A percentile compares a stretch with the other conserved stretches of the same genome.
phyloP scores from a whole-genome alignment of 345 rosid species.

The Eucalyptus melliodora region DNA sequence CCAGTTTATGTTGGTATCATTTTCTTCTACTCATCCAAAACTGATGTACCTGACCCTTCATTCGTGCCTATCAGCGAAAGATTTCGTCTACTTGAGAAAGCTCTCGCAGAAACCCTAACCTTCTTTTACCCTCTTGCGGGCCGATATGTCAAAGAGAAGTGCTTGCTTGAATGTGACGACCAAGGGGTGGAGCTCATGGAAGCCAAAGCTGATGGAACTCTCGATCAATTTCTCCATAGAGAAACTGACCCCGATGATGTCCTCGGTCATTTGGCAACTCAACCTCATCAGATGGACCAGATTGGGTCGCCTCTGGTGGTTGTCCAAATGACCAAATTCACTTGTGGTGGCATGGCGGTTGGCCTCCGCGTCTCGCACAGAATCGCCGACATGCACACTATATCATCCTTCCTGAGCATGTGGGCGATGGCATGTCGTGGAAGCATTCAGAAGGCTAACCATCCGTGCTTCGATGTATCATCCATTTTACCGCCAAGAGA shows the following conservation, averaged over 20 bases:
- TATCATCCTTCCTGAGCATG: not conserved
- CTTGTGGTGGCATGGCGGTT: conserved; percentile 7
- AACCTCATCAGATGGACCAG: not conserved
- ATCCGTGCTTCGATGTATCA: not conserved
- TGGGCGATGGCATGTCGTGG: conserved; percentile 8
- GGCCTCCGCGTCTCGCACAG: not conserved
- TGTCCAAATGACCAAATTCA: conserved; percentile 3
- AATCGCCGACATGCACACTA: conserved; percentile 3
- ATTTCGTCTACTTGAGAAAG: conserved; percentile 12
- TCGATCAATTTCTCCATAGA: not conserved
- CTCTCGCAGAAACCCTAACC: conserved; percentile 6
- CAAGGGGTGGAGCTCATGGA: conserved; percentile 9
- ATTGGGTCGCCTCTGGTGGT: not conserved
- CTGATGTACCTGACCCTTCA: not conserved
- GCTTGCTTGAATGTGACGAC: conserved; percentile 3
- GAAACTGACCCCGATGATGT: not conserved
- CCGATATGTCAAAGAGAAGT: not conserved
- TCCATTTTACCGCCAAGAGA: not conserved
- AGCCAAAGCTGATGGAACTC: not conserved
- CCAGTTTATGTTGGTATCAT: not conserved
- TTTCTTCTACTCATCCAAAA: not conserved
- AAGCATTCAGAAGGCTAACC: not conserved
- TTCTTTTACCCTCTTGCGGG: conserved; percentile 11
- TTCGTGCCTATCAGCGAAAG: not conserved
- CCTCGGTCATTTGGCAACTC: not conserved